Evolutionary conservation across 2,329 filamentous ascomycete species (phyloP).

Genomic region (Phialophora tarda): DNA sequence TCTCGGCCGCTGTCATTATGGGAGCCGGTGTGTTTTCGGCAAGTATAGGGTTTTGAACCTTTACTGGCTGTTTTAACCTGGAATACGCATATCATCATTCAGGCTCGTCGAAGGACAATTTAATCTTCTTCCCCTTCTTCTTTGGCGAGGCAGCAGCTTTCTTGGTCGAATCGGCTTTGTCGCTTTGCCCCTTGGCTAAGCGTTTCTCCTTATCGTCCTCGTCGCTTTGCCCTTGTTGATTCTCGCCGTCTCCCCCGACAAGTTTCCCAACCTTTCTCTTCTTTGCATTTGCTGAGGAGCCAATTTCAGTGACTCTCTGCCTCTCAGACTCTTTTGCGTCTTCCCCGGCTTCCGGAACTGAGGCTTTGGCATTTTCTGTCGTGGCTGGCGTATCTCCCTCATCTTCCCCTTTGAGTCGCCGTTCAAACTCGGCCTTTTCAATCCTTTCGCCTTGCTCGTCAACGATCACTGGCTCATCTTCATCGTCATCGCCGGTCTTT

Average conservation of each 20-base stretch:
- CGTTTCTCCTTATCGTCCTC: background rate
- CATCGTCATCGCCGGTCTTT: slow-evolving; percentile 39
- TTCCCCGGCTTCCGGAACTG: background rate
- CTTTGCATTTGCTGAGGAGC: slow-evolving; percentile 26
- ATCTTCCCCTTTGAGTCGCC: slow-evolving; percentile 26
- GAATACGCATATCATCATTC: slow-evolving; percentile 21
- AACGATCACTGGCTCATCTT: slow-evolving; percentile 40
- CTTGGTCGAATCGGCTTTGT: slow-evolving; percentile 15
- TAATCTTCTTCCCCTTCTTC: slow-evolving; percentile 40
- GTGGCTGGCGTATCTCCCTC: background rate
- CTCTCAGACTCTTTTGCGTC: slow-evolving; percentile 21
- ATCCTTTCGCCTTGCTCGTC: slow-evolving; percentile 38
- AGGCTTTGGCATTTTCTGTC: background rate
- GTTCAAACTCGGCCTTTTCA: slow-evolving; percentile 36
- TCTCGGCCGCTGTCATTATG: background rate
- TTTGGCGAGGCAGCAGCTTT: slow-evolving; percentile 18
- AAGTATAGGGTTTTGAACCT: background rate
- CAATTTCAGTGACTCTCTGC: slow-evolving; percentile 33
- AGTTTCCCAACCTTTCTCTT: slow-evolving; percentile 38
- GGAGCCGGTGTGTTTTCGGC: background rate
- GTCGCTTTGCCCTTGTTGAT: slow-evolving; percentile 1
- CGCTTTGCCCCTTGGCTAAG: slow-evolving; percentile 11
- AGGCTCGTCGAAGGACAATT: slow-evolving; percentile 39
- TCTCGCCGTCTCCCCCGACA: slow-evolving; percentile 32
- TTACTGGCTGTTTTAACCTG: background rate